Evolutionary conservation across 441 rosid genomes (phyloP), one percentile per base, ranked within the genome.

Genomic region (Lepidium campestre): DNA sequence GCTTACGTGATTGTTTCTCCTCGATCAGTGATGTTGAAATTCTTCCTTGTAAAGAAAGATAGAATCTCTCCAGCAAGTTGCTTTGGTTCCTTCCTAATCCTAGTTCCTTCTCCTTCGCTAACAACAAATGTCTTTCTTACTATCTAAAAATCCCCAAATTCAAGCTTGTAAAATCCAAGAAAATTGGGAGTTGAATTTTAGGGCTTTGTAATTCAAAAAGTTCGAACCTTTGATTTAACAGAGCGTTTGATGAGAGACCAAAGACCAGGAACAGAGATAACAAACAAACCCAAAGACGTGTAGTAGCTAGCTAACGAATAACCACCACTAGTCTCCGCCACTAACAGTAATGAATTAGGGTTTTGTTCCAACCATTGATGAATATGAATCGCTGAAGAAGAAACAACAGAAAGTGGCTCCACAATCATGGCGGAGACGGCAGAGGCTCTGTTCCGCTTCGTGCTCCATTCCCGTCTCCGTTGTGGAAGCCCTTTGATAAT

Each of bases 201-300:
- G 40, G 67, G 57, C 25, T 59, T 15, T 25, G 58, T 1, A 34
- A 31, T 31, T 47, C 14, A 25, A 4, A 59, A 62, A 66, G 66
- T 36, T 41, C 14, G n/a, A 55, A 90, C 96, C 96, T 90, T 93
- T 55, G 98, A 93, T 74, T 93, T 90, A 53, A 90, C 97, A 50
- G 97, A 93, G 75, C 97, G 98, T 76, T 93, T 93, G 73, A 93
- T 93, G 44, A 90, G 97, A 13, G 98, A 93, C 98, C 97, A 93
- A 57, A 93, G 94, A 22, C 98, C 97, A 4, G 97, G 98, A 67
- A 93, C 96, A 37, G 94, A 93, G 47, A 93, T 81, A 57, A 93
- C 91, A 70, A 93, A 93, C 39, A 88, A 88, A 55, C 97, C 98
- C 66, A 88, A 72, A 15, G 98, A 90, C 62, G 98, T 90, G 78